Evolutionary conservation across 129 eudicot species (phyloP), one percentile per base, ranked within the genome.

Genomic region (Helianthus tuberosus): DNA sequence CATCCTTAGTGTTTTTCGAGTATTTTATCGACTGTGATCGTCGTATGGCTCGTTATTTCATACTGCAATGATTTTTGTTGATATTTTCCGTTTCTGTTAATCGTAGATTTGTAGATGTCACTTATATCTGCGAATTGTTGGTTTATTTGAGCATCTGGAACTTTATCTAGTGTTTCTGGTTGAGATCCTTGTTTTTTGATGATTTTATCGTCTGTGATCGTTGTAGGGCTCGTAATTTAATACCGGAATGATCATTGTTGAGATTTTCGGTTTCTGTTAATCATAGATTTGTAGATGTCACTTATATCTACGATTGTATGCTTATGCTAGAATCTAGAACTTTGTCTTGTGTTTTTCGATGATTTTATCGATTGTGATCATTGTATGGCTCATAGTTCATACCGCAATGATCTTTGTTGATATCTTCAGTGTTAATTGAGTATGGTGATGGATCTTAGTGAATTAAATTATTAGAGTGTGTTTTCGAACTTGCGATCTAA

Each of bases 361-460:
- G 47, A 9, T 49, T 61, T 57, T 70, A 15, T 11, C 25, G 20
- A 4, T 11, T 9, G 63, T 27, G 47, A 35, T 5, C 10, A 71
- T 55, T 11, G 25, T 6, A 71, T 4, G 39, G 29, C 39, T 47
- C 20, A 47, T 11, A 15, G 32, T n/a, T 47, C 11, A 9, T 50
- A 10, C n/a, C 59, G 14, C 36, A 46, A n/a, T 61, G 49, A 15
- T 53, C 32, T 0, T 15, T 46, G 69, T 47, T 61, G 61, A 48
- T 62, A 7, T 29, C 15, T 47, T 35, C 0, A 27, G 38, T 43
- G 14, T 54, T 57, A 32, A 20, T 58, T 57, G 50, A 11, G 69
- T 57, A 11, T 48, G 43, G 38, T 67, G 9, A 54, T 15, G 47
- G 66, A 75, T 75, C 59, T 46, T 65, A 14, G 25, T 27, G 3